Evolutionary conservation across 176 grass and related monocot genomes (phyloP).

Genomic region (Cenchrus americanus): DNA sequence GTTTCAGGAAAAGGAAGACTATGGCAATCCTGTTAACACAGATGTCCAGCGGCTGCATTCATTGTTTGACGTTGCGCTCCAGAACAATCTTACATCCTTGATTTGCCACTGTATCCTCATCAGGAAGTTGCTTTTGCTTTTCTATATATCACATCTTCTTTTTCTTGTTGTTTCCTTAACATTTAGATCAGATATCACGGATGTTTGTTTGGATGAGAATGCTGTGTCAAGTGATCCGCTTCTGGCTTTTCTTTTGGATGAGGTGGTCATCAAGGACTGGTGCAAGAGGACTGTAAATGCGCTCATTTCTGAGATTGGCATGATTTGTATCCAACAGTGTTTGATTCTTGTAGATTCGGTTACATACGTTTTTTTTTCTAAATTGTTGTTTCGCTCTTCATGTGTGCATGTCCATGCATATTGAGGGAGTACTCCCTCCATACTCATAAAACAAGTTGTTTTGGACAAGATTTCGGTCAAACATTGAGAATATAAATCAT

Average conservation of each 20-base stretch:
- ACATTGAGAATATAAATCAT: too few species aligned
- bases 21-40: slow-evolving; percentile 54
- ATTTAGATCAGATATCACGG: slow-evolving; percentile 74
- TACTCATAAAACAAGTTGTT: too few species aligned
- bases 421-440: slow-evolving; percentile 28
- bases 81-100: slow-evolving; percentile 88
- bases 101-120: slow-evolving; percentile 96
- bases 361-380: not conserved
- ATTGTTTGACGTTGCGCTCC: slow-evolving; percentile 88
- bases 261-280: slow-evolving; percentile 99
- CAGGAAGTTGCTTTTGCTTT: slow-evolving; percentile 32
- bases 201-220: slow-evolving; percentile 98
- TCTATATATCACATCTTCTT: not conserved
- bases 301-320: slow-evolving; percentile 57
- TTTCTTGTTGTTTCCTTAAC: slow-evolving; percentile 65
- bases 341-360: slow-evolving; percentile 31
- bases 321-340: slow-evolving; percentile 82
- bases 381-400: slow-evolving; percentile 16
- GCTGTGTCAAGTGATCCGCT: slow-evolving; percentile 97
- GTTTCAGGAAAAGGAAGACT: slow-evolving; percentile 83
- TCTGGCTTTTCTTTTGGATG: slow-evolving; percentile 95
- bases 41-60: slow-evolving; percentile 81
- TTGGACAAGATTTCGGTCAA: too few species aligned
- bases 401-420: not conserved
- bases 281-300: slow-evolving; percentile 70